phyloP scores from a whole-genome alignment of 2,329 filamentous ascomycete species.

The Tolypocladium sp. region DNA sequence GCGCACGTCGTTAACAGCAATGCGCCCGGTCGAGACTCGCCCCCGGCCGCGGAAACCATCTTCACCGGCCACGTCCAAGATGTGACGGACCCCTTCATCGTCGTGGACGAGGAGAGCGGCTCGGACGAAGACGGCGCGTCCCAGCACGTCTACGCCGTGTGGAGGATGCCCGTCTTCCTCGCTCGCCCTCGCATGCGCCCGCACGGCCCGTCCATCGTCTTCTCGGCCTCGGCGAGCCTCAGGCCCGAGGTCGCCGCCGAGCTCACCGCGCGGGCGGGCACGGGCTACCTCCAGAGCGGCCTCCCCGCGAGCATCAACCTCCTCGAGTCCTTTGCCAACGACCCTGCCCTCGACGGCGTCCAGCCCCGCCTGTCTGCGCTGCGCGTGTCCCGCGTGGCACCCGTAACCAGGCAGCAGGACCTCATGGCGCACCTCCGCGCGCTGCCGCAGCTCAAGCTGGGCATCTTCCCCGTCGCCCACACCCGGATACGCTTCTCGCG shows the following conservation, averaged over 20 bases:
- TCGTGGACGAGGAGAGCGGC: slow-evolving; percentile 30
- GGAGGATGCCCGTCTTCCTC: slow-evolving; percentile 52
- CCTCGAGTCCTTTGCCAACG: slow-evolving; percentile 62
- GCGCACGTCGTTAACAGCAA: slow-evolving; percentile 53
- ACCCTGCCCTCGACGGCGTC: slow-evolving; percentile 52
- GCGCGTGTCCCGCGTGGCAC: slow-evolving; percentile 65
- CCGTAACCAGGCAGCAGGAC: slow-evolving; percentile 53
- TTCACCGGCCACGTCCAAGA: slow-evolving; percentile 45
- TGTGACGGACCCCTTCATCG: slow-evolving; percentile 38
- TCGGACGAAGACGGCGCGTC: slow-evolving; percentile 11
- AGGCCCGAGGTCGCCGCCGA: slow-evolving; percentile 33
- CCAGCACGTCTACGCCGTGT: slow-evolving; percentile 44
- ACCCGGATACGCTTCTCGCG: slow-evolving; percentile 65
- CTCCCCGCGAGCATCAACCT: slow-evolving; percentile 64
- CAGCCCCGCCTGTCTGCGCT: slow-evolving; percentile 63
- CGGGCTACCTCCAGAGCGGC: slow-evolving; percentile 62
- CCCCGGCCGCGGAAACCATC: slow-evolving; percentile 48
- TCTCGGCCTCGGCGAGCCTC: slow-evolving; percentile 52
- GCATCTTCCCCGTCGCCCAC: slow-evolving; percentile 60
- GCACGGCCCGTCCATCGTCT: slow-evolving; percentile 56
- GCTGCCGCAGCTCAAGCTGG: slow-evolving; percentile 52
- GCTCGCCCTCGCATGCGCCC: slow-evolving; percentile 53
- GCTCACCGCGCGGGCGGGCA: slow-evolving; percentile 18
- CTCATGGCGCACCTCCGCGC: slow-evolving; percentile 55
- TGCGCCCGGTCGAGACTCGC: slow-evolving; percentile 35